Conservation (phyloP, 2,329 filamentous ascomycete genomes). For the Xylaria sp. region DNA sequence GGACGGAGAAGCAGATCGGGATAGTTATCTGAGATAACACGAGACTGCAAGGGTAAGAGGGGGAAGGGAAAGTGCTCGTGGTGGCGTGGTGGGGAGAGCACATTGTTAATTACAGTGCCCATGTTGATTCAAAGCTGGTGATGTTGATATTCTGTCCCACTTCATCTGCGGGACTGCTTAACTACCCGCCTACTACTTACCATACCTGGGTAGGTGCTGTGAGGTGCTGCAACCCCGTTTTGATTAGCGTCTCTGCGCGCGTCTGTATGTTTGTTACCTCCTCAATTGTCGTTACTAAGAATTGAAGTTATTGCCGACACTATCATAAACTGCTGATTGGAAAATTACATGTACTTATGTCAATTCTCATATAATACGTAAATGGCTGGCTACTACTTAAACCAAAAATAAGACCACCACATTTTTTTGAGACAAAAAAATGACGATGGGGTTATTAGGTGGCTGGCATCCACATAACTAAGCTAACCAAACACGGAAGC, state of each 20-base stretch:
- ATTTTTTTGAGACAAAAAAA: constrained; percentile 1
- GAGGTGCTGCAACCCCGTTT: not conserved
- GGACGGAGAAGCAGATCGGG: not conserved
- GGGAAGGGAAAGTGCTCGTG: constrained; percentile 12
- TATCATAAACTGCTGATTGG: not conserved
- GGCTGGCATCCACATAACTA: constrained; percentile 5
- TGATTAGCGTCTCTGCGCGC: not conserved
- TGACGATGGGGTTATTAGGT: not conserved
- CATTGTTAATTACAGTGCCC: not conserved
- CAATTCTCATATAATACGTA: no score
- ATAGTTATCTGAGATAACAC: not conserved
- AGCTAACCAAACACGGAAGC: constrained; percentile 16
- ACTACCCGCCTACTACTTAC: not conserved
- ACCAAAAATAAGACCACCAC: not conserved
- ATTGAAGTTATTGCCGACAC: no score
- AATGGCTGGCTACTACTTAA: not conserved
- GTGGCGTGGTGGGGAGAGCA: constrained; percentile 28
- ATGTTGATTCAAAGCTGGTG: constrained; percentile 18
- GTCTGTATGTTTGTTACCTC: not conserved
- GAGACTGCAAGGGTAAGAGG: not conserved
- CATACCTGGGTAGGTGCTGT: not conserved
- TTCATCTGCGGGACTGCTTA: not conserved
- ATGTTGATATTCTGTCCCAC: constrained; percentile 8
- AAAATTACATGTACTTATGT: not conserved
- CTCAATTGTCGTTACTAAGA: no score